Base-by-base conservation (phyloP, 2,329 filamentous ascomycete species). In the Sporothrix mexicana region DNA sequence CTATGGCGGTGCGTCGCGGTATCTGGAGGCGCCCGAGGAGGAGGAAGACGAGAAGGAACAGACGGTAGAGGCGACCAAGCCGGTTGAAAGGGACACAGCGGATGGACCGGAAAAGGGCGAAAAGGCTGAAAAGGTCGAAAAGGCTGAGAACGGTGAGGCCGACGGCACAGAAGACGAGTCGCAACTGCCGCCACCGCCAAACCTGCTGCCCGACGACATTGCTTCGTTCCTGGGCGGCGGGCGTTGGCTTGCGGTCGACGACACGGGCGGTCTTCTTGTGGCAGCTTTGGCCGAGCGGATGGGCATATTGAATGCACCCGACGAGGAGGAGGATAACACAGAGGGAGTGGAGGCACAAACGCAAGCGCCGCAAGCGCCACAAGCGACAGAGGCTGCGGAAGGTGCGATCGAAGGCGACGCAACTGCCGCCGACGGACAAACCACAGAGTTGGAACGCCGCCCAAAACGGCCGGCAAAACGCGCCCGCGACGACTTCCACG, bases 281-380 rank as follows among this genome's bases (percentile, higher is more conserved):
- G 94, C 93, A 3, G 91, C 93, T 0, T 86, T 97, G 84, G 95
- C 95, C 0, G 95, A 98, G 82, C 88, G 93, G 74, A 95, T 97
- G 92, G 93, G 93, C 0, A 88, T 97, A 20, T 83, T 98, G 0
- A 94, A 94, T 73, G 80, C 68, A 73, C 75, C 4, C 45, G 74
- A 67, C 15, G 64, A 49, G 2, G 61, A 25, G 15, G 68, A 20
- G 20, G 57, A 66, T 10, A 25, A 12, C 61, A 20, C 45, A 20
- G n/a, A 17, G 2, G 25, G 4, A 15, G 20, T 7, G 30, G 30
- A 36, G 30, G 30, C 30, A 36, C 30, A 36, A 36, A 7, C 10
- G n/a, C 51, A 3, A 36, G 30, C 2, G 4, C 30, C 10, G n/a
- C 51, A 3, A 36, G 30, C 2, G 4, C 30, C 43, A 71, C 43